Base-by-base conservation (phyloP, 768 basidiomycete species). In the Leccinellum rugosiceps region DNA sequence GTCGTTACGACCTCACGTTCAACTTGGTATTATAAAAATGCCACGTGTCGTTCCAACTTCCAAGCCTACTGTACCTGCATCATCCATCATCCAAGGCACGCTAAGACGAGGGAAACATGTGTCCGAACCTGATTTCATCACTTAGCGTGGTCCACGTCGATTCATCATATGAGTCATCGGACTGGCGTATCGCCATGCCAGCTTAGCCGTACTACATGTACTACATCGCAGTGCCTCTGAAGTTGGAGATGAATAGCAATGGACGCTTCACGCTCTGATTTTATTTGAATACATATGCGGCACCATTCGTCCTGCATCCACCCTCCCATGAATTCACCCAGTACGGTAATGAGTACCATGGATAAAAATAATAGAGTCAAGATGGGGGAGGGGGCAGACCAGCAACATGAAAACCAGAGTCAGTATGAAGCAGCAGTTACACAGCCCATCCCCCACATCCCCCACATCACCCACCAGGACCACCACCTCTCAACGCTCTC, bases 401-500 rank as follows among this genome's bases (percentile, higher is more conserved):
- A 38, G 35, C 17, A 38, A 38, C 35, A n/a, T 8, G 35, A 38
- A 38, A n/a, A 38, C 17, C n/a, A n/a, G n/a, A n/a, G n/a, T n/a
- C n/a, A n/a, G n/a, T n/a, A n/a, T n/a, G n/a, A n/a, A n/a, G n/a
- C n/a, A n/a, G n/a, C n/a, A n/a, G n/a, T n/a, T n/a, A n/a, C n/a
- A n/a, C n/a, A n/a, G n/a, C n/a, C n/a, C n/a, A n/a, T n/a, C n/a
- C n/a, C n/a, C n/a, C n/a, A n/a, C n/a, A n/a, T n/a, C n/a, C n/a
- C n/a, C n/a, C n/a, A n/a, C n/a, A n/a, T n/a, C n/a, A 70, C 26
- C 58, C 58, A 41, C 61, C 69, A 15, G 34, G 43, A 19, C 28
- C n/a, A 38, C 35, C 35, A 3, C 57, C 63, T 38, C 51, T 61
- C 2, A 71, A 62, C 30, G 63, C 71, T 58, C 56, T 69, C 58